Base-by-base conservation (phyloP, 164 flowering plant genomes). In the Magnolia kwangsiensis region DNA sequence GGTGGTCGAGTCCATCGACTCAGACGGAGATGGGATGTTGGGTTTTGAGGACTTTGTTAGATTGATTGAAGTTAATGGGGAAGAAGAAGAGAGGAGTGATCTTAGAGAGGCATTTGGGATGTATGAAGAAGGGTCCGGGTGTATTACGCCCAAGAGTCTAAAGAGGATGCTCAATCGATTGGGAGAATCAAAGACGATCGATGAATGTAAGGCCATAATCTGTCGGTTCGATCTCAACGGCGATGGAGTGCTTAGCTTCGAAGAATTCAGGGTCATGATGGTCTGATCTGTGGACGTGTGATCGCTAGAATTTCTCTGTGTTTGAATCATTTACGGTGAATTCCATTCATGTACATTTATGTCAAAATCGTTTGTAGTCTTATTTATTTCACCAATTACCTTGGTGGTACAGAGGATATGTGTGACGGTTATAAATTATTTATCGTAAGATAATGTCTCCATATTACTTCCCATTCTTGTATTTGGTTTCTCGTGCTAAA, bases 261-360 rank as follows among this genome's bases (percentile, higher is more conserved):
- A 87, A n/a, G 86, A 87, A 59, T 87, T 87, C 50, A 73, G 49
- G 27, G 20, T 75, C 11, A 87, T 87, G 89, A 82, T 87, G 85
- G 50, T 80, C 58, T 82, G 75, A 70, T 76, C 19, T 50, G 13
- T 8, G 61, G 11, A 37, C 45, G 45, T 37, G 45, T 37, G 45
- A 37, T 37, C 45, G 45, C 37, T 31, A 31, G 37, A 4, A 31
- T 31, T 31, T 31, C 37, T 31, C n/a, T n/a, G 3, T 4, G 3
- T 37, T 6, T 37, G 45, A 24, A 24, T 24, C 27, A 37, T 37
- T 37, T 37, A 37, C 3, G 45, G 45, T 6, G 5, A 37, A 37
- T 37, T 37, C 6, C 45, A 4, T 37, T 37, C 6, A 6, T 37
- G 6, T 37, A 37, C 4, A 37, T 37, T 37, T 37, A 37, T 37